Evolutionary conservation across 1,284 basidiomycete genomes (phyloP), one percentile per base, ranked within the genome.

Genomic region (Microbotryomycetes sp.): DNA sequence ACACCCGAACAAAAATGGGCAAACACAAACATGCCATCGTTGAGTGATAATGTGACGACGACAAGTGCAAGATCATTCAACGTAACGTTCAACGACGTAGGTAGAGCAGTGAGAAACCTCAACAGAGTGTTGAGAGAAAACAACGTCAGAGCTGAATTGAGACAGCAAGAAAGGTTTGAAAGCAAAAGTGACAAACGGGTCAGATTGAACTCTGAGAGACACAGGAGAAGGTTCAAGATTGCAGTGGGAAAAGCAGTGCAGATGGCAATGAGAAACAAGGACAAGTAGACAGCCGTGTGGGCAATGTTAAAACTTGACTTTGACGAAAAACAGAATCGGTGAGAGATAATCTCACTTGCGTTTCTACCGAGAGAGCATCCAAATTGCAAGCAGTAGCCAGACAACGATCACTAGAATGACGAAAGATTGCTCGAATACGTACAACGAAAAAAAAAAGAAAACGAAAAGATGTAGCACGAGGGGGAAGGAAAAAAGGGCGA

Each of bases 161-260:
- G 50, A 59, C 30, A 56, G 26, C 62, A 64, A 53, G 65, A 67
- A 32, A 46, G 68, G 51, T 69, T 67, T 32, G 68, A 69, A 62
- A 46, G 59, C 3, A 57, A 58, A 57, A 64, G 63, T 22, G 60
- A 69, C 53, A 65, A 64, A 59, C 55, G 68, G 32, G 63, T 65
- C 15, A 50, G 68, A 51, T 55, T 67, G 36, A 65, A 65, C 51
- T 53, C 48, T 15, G 68, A 69, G 59, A 54, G 68, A 50, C 68
- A 69, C 54, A 49, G 68, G 42, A 55, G 63, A 42, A 53, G 66
- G 63, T 69, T 69, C 62, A 65, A 67, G 61, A 62, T 67, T 36
- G 68, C 63, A 7, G 68, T 69, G 6, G 68, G 65, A 9, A 67
- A 65, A 53, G 63, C 65, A 29, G 66, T 69, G 47, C 22, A 32